Base-by-base conservation (phyloP, 2,329 filamentous ascomycete species). In the Tympanopsis confertula region DNA sequence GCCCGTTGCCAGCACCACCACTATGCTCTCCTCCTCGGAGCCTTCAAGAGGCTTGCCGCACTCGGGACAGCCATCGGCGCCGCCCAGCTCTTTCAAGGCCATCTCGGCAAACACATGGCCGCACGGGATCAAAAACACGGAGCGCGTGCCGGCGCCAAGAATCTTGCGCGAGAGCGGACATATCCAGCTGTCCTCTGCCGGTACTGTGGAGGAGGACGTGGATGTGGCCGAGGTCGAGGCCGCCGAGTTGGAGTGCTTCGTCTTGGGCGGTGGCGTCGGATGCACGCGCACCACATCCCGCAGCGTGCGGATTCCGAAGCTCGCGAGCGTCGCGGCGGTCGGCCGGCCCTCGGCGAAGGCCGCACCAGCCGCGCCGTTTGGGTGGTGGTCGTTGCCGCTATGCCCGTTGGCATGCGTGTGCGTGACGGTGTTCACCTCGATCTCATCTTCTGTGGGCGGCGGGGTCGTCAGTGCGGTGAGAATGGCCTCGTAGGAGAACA, bases 401-500 rank as follows among this genome's bases (percentile, higher is more conserved):
- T n/a, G n/a, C n/a, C n/a, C n/a, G n/a, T n/a, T n/a, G n/a, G n/a
- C n/a, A n/a, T n/a, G n/a, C n/a, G n/a, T n/a, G n/a, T n/a, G n/a
- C n/a, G n/a, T n/a, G n/a, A n/a, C n/a, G n/a, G n/a, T n/a, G n/a
- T n/a, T n/a, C n/a, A n/a, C n/a, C n/a, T n/a, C n/a, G n/a, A n/a
- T n/a, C n/a, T n/a, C n/a, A n/a, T n/a, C n/a, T n/a, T n/a, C n/a
- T n/a, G n/a, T n/a, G n/a, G n/a, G n/a, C n/a, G n/a, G n/a, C n/a
- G n/a, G n/a, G n/a, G n/a, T n/a, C 53, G 74, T 65, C 14, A 78
- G 54, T 2, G 65, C 66, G n/a, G 66, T 65, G 39, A 98, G 68
- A 15, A 96, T 71, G 0, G 86, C 78, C 54, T 96, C 88, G 61
- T 96, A 96, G 55, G 94, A 96, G 69, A 94, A 98, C 0, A 98